Percentiles rank a stretch among this genome's conserved stretches.
Conservation (phyloP, 495 filamentous ascomycete species). For the Tuber brumale region DNA sequence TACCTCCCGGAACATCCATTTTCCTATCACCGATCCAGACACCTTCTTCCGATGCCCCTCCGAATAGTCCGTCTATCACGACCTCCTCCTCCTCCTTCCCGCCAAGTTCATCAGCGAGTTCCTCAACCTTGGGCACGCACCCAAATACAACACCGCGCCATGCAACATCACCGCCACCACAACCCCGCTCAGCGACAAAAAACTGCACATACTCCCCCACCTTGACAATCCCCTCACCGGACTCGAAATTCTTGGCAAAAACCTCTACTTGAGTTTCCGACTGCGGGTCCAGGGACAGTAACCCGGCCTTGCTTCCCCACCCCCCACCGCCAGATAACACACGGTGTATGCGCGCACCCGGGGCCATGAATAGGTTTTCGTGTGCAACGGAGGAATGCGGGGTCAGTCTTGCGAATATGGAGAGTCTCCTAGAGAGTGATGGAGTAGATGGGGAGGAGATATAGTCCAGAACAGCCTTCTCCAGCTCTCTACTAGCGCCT, state of each 20-base stretch:
- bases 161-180: not conserved
- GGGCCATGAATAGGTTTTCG: slow-evolving; percentile 19
- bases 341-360: slow-evolving; percentile 45
- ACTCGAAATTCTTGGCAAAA: slow-evolving; percentile 34
- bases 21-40: slow-evolving; percentile 31
- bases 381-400: slow-evolving; percentile 39
- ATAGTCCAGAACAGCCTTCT: slow-evolving; percentile 53
- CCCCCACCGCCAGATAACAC: slow-evolving; percentile 66
- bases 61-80: slow-evolving; percentile 35
- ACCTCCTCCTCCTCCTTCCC: slow-evolving; percentile 21
- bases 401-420: slow-evolving; percentile 61
- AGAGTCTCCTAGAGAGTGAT: slow-evolving; percentile 43
- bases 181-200: slow-evolving; percentile 23
- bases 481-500: slow-evolving; percentile 56
- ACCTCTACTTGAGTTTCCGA: slow-evolving; percentile 18
- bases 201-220: slow-evolving; percentile 38
- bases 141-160: slow-evolving; percentile 28
- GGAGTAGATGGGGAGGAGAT: slow-evolving; percentile 42
- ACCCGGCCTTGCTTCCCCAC: slow-evolving; percentile 66
- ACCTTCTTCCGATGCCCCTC: slow-evolving; percentile 30
- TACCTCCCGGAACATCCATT: slow-evolving; percentile 39
- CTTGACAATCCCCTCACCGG: slow-evolving; percentile 24
- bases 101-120: slow-evolving; percentile 8
- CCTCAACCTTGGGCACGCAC: slow-evolving; percentile 29
- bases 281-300: slow-evolving; percentile 60